These are phyloP conservation scores for Colletotrichum gigasporum DNA, from an alignment of 2,329 filamentous ascomycete species.

Conservation along the genomic window DNA sequence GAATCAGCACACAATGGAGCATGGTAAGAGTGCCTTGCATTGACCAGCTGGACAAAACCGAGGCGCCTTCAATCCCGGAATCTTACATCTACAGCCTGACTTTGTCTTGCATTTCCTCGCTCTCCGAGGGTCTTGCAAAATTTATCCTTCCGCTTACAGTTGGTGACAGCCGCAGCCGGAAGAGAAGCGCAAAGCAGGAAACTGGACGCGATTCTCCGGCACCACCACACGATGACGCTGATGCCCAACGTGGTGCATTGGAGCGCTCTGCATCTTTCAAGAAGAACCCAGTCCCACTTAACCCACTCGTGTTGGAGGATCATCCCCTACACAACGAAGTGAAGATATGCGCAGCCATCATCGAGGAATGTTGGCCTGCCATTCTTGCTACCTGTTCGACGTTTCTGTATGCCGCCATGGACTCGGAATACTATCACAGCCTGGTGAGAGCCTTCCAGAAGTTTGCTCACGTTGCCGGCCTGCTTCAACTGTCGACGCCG, in stretches of 20 bases:
- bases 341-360: slow-evolving; percentile 80
- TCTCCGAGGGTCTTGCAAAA: slow-evolving; percentile 92
- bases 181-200: slow-evolving; percentile 56
- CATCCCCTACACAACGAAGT: slow-evolving; percentile 78
- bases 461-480: slow-evolving; percentile 91
- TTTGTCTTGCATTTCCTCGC: slow-evolving; percentile 85
- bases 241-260: slow-evolving; percentile 46
- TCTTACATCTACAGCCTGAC: slow-evolving; percentile 94
- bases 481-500: slow-evolving; percentile 84
- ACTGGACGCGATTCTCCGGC: slow-evolving; percentile 53
- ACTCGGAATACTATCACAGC: slow-evolving; percentile 92
- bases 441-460: slow-evolving; percentile 94
- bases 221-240: slow-evolving; percentile 46
- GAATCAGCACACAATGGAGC: slow-evolving; percentile 94
- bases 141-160: slow-evolving; percentile 93
- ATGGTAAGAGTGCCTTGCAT: slow-evolving; percentile 86
- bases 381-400: slow-evolving; percentile 95
- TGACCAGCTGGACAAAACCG: slow-evolving; percentile 92
- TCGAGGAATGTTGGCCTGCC: slow-evolving; percentile 95
- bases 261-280: slow-evolving; percentile 75
- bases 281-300: slow-evolving; percentile 81
- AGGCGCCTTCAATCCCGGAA: slow-evolving; percentile 84
- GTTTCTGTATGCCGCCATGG: slow-evolving; percentile 90
- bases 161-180: slow-evolving; percentile 67
- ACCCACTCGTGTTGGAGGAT: slow-evolving; percentile 80